Base-by-base conservation (phyloP, 2,329 filamentous ascomycete species). In the Sporothrix luriei region DNA sequence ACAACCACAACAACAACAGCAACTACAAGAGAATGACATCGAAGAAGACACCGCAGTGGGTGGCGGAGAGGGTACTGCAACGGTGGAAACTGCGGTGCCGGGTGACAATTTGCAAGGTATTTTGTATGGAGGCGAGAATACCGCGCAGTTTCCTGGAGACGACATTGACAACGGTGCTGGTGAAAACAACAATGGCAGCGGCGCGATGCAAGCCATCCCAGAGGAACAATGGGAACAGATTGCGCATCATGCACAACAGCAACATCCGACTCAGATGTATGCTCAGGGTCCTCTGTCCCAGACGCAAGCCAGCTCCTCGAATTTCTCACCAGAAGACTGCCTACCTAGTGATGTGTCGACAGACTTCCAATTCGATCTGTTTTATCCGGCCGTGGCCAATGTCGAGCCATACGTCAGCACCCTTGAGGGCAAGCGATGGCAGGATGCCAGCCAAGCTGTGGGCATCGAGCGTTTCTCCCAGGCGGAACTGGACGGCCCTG, bases 401-500 rank as follows among this genome's bases (percentile, higher is more conserved):
- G 71, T 75, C 4, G 62, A 69, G 9, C 68, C 71, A 16, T 76
- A 74, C 46, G 62, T 78, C 1, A 68, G 71, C 13, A 48, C 69
- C 16, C 73, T 74, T 66, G 73, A 78, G 72, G 73, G 70, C 10
- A 71, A 74, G 73, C 75, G 76, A 16, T 77, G 76, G 76, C 72
- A 72, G 61, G 71, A 73, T 14, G 68, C 69, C 24, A 69, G 73
- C 14, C 71, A 73, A 13, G 75, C 75, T 0, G 74, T 74, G 2
- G 73, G 74, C 5, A 70, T 76, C n/a, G 74, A 75, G 64, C 73
- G 74, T 33, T 76, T 78, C 43, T 73, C 76, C n/a, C 73, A 76
- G 46, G 75, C 74, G 2, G 66, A 70, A n/a, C 26, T 52, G 16
- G n/a, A 68, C 1, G 57, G 66, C 3, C 33, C 55, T 11, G n/a